Percentiles rank a stretch among this genome's conserved stretches.
Conservation (phyloP, 116 monocot species). For the Iris pallida region DNA sequence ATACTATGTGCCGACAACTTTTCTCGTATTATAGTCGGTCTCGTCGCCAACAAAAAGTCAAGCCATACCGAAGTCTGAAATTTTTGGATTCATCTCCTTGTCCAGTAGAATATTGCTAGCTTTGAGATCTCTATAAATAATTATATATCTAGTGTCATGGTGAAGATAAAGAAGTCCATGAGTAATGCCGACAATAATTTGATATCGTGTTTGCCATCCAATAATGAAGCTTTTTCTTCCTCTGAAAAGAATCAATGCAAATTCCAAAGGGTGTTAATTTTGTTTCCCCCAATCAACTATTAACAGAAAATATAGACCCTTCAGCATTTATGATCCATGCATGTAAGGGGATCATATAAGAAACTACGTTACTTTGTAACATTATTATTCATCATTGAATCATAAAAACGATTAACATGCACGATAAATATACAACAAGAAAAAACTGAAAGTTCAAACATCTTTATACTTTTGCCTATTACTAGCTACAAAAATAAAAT, state of each 20-base stretch:
- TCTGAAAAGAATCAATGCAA: not conserved
- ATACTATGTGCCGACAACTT: constrained; percentile 17
- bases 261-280: too few relatives aligned
- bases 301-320: too few relatives aligned
- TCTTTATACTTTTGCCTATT: too few relatives aligned
- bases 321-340: too few relatives aligned
- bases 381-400: too few relatives aligned
- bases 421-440: too few relatives aligned
- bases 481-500: too few relatives aligned
- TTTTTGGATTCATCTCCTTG: constrained; percentile 11
- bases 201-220: constrained; percentile 6
- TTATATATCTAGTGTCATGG: constrained; percentile 8
- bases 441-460: too few relatives aligned
- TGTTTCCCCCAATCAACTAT: too few relatives aligned
- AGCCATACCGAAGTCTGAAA: constrained; percentile 18
- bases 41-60: constrained; percentile 3
- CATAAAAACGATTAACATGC: too few relatives aligned
- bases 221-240: not conserved
- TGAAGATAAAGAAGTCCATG: constrained; percentile 18
- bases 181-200: constrained; percentile 9
- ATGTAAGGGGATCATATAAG: too few relatives aligned
- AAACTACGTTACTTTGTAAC: too few relatives aligned
- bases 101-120: constrained; percentile 16
- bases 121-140: constrained; percentile 17
- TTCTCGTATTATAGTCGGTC: not conserved